Evolutionary conservation across 495 filamentous ascomycete genomes (phyloP).

Genomic region (Penicillium subrubescens): DNA sequence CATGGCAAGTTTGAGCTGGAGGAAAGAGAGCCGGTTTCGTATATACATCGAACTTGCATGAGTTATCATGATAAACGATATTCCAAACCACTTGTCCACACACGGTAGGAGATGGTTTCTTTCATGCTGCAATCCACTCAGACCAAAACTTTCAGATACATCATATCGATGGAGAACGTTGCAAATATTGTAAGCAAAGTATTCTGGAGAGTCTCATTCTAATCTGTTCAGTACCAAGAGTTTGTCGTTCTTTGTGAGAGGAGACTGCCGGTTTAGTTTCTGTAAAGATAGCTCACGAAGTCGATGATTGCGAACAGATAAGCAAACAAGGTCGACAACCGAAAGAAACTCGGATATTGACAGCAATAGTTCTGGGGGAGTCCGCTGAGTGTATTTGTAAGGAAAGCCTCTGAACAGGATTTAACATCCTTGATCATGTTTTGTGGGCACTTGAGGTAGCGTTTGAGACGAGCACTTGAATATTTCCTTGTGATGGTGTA

Average conservation of each 20-base stretch:
- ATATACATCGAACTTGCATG: too few relatives aligned
- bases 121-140: background rate
- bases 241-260: slow-evolving; percentile 1
- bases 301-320: slow-evolving; percentile 17
- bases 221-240: slow-evolving; percentile 13
- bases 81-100: background rate
- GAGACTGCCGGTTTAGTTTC: background rate
- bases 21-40: slow-evolving; percentile 5
- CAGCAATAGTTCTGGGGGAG: slow-evolving; percentile 7
- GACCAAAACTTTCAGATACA: slow-evolving; percentile 18
- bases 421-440: background rate
- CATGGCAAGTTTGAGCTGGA: slow-evolving; percentile 14
- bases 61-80: background rate
- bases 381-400: slow-evolving; percentile 1
- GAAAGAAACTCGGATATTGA: slow-evolving; percentile 12
- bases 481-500: background rate
- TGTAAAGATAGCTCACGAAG: background rate
- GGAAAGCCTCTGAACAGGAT: background rate
- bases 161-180: slow-evolving; percentile 21
- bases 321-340: slow-evolving; percentile 16
- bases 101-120: slow-evolving; percentile 10
- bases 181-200: slow-evolving; percentile 19
- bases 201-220: slow-evolving; percentile 15
- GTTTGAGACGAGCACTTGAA: background rate
- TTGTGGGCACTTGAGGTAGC: background rate